Base-by-base conservation (phyloP, 352 stramenopile genomes). In the Globisporangium paroecandrum region DNA sequence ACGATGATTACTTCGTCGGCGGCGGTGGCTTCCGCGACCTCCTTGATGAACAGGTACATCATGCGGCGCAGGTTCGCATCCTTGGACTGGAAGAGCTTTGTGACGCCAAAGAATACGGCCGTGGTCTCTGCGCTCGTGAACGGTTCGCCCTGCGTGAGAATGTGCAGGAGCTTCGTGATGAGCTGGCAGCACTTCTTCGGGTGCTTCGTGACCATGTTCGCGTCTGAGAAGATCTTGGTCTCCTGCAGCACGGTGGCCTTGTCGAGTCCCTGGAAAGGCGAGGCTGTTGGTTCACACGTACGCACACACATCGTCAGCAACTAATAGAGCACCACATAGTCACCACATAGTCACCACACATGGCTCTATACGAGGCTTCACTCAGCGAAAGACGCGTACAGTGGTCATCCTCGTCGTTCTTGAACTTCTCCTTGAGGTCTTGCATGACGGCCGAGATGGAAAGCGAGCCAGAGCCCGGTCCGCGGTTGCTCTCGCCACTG, bases 41-140 rank as follows among this genome's bases (percentile, higher is more conserved):
- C 97, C 81, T 99, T 99, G 74, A 99, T 99, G 76, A 99, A 99
- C 2, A 99, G 81, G 80, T 99, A 99, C 70, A 99, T 98, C 96
- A 99, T 99, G 25, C 97, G 87, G 22, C 98, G 83, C 59, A 99
- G 77, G 51, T 98, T 98, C 32, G 88, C 95, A 78, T 99, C 97
- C 71, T 99, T 95, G 63, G 87, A 98, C 89, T 99, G 98, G 78
- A 99, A 99, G 22, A 99, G 90, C 85, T 99, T 99, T 2, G 98
- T 99, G 13, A 99, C 97, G 18, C 96, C 97, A 68, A 99, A 99
- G 77, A 99, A 99, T 20, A 99, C 97, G 34, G 99, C 97, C 0
- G 94, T 99, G 3, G 96, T 98, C 76, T 99, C 97, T 9, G 87
- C 91, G 43, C 81, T 95, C 13, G 89, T 98, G 62, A 99, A 97